Conservation (phyloP, 345 rosid genomes). For the Pistacia integerrima region DNA sequence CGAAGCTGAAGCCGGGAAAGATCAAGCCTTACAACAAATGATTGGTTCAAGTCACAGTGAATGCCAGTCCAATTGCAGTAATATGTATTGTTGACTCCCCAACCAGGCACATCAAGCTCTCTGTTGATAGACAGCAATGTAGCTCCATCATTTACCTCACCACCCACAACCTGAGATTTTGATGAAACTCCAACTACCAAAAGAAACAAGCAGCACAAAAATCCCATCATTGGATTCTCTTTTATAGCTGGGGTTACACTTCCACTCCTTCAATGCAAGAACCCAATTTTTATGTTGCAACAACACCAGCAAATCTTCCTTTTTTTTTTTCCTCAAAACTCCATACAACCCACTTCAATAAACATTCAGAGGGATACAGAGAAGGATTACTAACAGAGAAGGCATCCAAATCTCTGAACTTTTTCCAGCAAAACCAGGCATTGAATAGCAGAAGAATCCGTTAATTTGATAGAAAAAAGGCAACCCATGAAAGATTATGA, state of each 20-base stretch:
- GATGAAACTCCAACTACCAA: constrained; percentile 58
- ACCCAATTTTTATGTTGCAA: constrained; percentile 22
- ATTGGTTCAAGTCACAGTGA: constrained; percentile 60
- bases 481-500: constrained; percentile 17
- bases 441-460: constrained; percentile 17
- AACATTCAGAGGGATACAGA: constrained; percentile 8
- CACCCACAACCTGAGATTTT: constrained; percentile 41
- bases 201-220: constrained; percentile 39
- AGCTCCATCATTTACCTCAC: constrained; percentile 57
- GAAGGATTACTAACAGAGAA: constrained; percentile 10
- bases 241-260: not conserved
- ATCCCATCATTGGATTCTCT: constrained; percentile 37
- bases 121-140: constrained; percentile 60
- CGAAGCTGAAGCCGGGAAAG: constrained; percentile 77
- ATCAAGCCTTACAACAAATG: constrained; percentile 69
- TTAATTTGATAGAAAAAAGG: constrained; percentile 20
- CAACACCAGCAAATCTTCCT: constrained; percentile 12
- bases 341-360: not conserved
- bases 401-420: constrained; percentile 28
- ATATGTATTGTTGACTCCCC: constrained; percentile 67
- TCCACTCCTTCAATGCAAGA: constrained; percentile 17
- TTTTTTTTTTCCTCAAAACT: constrained; percentile 11
- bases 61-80: constrained; percentile 85
- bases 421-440: constrained; percentile 18
- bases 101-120: constrained; percentile 79